Evolutionary conservation across 2,329 filamentous ascomycete species (phyloP).

Genomic region (Penicillium nordicum): DNA sequence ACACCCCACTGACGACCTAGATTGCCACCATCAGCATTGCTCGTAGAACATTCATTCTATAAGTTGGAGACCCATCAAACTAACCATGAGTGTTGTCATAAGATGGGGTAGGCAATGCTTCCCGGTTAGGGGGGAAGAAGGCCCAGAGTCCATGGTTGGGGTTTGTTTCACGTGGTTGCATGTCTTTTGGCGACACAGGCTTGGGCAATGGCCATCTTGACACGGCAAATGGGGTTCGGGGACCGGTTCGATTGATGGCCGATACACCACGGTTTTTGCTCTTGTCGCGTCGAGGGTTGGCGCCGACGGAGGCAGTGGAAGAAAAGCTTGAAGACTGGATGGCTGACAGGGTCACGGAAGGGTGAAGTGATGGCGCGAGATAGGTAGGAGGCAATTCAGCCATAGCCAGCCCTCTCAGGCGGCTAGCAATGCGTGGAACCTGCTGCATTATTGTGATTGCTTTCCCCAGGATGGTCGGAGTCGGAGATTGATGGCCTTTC

Average conservation of each 20-base stretch:
- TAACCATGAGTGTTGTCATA: conserved; percentile 67
- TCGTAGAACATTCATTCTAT: not conserved
- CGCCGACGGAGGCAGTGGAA: conserved; percentile 51
- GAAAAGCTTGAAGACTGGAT: conserved; percentile 45
- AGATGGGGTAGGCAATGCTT: conserved; percentile 67
- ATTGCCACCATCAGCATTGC: conserved; percentile 15
- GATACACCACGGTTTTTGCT: conserved; percentile 80
- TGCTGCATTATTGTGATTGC: conserved; percentile 35
- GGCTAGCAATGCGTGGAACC: conserved; percentile 31
- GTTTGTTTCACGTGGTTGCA: conserved; percentile 52
- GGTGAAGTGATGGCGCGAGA: conserved; percentile 43
- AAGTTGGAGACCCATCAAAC: conserved; percentile 1
- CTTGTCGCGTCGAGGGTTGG: conserved; percentile 62
- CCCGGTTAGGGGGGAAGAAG: conserved; percentile 74
- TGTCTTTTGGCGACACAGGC: conserved; percentile 60
- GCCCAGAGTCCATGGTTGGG: conserved; percentile 84
- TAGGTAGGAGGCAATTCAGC: conserved; percentile 44
- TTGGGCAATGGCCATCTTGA: conserved; percentile 68
- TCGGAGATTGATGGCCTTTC: conserved; percentile 15
- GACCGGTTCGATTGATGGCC: conserved; percentile 72
- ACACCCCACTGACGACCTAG: conserved; percentile 75
- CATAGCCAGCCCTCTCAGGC: conserved; percentile 34
- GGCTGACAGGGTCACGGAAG: conserved; percentile 30
- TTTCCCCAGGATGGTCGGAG: conserved; percentile 11
- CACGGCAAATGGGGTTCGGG: conserved; percentile 69